Evolutionary conservation across 257 asterid species (phyloP).

Genomic region (Nicotiana otophora): DNA sequence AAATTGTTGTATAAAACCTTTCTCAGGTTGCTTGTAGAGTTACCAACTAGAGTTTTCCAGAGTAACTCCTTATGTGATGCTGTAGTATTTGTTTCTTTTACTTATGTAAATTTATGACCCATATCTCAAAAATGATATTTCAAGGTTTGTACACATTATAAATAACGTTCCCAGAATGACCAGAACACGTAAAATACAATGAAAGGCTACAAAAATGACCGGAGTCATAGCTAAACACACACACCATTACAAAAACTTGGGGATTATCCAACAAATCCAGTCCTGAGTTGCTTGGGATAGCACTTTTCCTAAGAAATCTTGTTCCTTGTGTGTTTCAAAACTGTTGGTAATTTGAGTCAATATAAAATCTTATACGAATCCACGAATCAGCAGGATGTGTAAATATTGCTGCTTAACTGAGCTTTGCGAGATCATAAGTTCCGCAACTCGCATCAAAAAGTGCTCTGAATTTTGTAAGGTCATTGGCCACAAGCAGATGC

Average conservation of each 20-base stretch:
- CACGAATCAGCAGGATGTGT: neutral
- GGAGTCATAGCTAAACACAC: neutral
- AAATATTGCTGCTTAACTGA: neutral
- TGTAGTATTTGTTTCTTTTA: neutral
- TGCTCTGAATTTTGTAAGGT: neutral
- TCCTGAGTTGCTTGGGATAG: too few relatives aligned
- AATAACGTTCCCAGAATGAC: neutral
- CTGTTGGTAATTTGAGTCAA: neutral
- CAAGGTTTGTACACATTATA: neutral
- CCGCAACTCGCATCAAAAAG: neutral
- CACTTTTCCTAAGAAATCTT: neutral
- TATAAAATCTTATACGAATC: neutral
- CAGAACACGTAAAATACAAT: neutral
- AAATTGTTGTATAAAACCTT: too few relatives aligned
- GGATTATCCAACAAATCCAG: neutral
- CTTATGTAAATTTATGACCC: neutral
- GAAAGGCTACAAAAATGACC: neutral
- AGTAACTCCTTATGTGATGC: too few relatives aligned
- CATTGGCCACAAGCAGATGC: neutral
- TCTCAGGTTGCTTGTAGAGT: too few relatives aligned
- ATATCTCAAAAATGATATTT: neutral
- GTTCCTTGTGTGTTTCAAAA: neutral
- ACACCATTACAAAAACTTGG: neutral
- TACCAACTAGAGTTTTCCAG: too few relatives aligned
- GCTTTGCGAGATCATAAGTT: neutral